Evolutionary conservation across 176 grass and related monocot genomes (phyloP).

Genomic region (Pontederia paniculata): DNA sequence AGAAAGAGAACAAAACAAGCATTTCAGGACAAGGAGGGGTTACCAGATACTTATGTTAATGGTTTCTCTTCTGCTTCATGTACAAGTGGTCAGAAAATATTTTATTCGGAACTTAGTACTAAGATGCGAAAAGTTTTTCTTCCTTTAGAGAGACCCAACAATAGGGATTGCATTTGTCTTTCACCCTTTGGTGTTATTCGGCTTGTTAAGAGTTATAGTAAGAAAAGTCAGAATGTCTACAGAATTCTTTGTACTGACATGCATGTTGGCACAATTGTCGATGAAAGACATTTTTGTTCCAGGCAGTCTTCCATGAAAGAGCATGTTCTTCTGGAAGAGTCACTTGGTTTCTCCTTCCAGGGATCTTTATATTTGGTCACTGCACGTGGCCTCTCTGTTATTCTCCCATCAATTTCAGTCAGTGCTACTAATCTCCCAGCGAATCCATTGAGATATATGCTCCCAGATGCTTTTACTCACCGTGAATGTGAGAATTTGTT

Average conservation of each 20-base stretch:
- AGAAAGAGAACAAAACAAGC: conserved; percentile 45
- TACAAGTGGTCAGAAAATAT: conserved; percentile 27
- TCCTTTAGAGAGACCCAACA: conserved; percentile 54
- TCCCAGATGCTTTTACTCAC: conserved; percentile 23
- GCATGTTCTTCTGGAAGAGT: conserved; percentile 40
- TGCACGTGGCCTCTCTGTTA: conserved; percentile 54
- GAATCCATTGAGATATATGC: conserved; percentile 37
- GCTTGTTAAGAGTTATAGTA: conserved; percentile 35
- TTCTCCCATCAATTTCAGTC: conserved; percentile 67
- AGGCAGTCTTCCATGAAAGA: conserved; percentile 28
- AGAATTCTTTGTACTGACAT: conserved; percentile 58
- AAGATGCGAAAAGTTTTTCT: conserved; percentile 53
- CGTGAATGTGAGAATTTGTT: conserved; percentile 31
- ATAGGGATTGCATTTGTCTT: conserved; percentile 45
- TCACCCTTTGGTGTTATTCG: conserved; percentile 81
- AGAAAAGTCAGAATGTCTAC: conserved; percentile 27
- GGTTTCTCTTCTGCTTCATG: conserved; percentile 36
- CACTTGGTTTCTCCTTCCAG: conserved; percentile 61
- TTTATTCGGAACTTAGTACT: conserved; percentile 13
- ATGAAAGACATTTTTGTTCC: conserved; percentile 32
- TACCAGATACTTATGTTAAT: conserved; percentile 31
- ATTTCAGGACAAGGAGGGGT: conserved; percentile 22
- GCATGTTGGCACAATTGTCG: conserved; percentile 28
- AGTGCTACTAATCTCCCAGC: conserved; percentile 29
- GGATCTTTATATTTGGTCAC: conserved; percentile 84